These are phyloP conservation scores for Mortierella sp. DNA, from an alignment of 371 early-diverging fungal genomes.

Conservation along the genomic window DNA sequence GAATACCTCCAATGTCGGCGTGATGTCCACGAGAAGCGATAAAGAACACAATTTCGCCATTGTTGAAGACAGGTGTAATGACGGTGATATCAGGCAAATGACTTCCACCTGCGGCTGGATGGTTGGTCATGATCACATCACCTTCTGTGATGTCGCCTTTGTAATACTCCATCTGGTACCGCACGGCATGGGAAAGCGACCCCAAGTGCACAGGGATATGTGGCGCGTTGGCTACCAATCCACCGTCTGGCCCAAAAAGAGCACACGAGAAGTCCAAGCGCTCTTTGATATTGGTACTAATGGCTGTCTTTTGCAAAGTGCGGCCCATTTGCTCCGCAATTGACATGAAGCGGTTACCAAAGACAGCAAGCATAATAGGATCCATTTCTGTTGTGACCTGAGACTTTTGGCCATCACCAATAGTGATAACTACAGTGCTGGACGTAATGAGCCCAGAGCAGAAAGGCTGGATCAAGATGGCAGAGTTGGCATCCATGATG, in stretches of 20 bases:
- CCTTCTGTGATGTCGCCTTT: constrained; percentile 79
- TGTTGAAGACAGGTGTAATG: constrained; percentile 95
- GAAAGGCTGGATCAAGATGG: constrained; percentile 88
- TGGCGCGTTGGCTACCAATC: constrained; percentile 92
- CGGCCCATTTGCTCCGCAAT: constrained; percentile 99
- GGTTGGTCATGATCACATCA: constrained; percentile 95
- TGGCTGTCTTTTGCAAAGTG: constrained; percentile 93
- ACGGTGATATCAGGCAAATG: constrained; percentile 97
- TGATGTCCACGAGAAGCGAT: constrained; percentile 97
- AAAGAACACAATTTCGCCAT: constrained; percentile 88
- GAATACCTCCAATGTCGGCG: constrained; percentile 95
- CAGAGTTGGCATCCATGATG: constrained; percentile 89
- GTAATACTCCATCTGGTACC: constrained; percentile 86
- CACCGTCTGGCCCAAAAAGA: constrained; percentile 94
- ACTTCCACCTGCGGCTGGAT: constrained; percentile 96
- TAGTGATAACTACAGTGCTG: constrained; percentile 81
- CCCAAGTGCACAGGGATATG: constrained; percentile 98
- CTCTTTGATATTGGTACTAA: constrained; percentile 98
- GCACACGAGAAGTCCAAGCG: constrained; percentile 97
- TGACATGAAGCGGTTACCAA: constrained; percentile 97
- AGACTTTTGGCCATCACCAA: constrained; percentile 61
- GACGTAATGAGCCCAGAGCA: constrained; percentile 84
- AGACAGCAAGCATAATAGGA: constrained; percentile 91
- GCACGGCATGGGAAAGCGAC: constrained; percentile 93
- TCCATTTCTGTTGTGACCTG: constrained; percentile 74